phyloP scores from a whole-genome alignment of 164 flowering plant species.

The Hamamelis virginiana region DNA sequence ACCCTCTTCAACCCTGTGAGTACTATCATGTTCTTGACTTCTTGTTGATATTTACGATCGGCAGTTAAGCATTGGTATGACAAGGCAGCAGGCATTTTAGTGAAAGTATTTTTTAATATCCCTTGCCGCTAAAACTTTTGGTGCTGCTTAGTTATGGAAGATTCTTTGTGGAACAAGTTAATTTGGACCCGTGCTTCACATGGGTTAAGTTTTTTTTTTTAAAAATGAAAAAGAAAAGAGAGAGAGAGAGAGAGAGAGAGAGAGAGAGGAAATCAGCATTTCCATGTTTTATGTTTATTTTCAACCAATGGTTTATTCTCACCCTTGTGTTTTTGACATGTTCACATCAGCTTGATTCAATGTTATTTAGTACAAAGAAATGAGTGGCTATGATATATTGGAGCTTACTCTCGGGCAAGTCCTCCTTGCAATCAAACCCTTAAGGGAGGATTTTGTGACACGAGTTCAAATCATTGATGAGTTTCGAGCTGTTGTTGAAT shows the following conservation, averaged over 20 bases:
- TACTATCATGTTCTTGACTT: neutral
- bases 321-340: neutral
- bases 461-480: constrained; percentile 50
- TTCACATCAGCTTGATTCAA: neutral
- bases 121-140: neutral
- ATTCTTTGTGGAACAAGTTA: neutral
- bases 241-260: too few species aligned
- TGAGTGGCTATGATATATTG: constrained; percentile 40
- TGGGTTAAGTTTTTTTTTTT: neutral
- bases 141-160: neutral
- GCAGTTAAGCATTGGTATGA: too few species aligned
- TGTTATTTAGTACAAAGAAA: constrained; percentile 5
- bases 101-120: too few species aligned
- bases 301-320: neutral
- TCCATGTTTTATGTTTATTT: neutral
- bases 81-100: too few species aligned
- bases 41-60: neutral
- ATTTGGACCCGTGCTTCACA: neutral
- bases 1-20: neutral
- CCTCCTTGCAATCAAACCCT: constrained; percentile 55
- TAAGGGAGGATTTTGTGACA: constrained; percentile 42
- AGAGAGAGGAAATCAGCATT: too few species aligned
- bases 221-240: too few species aligned
- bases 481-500: constrained; percentile 41
- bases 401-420: constrained; percentile 48